Percentiles rank a stretch among this genome's conserved stretches.
phyloP scores from a whole-genome alignment of 768 basidiomycete species.

The Kwoniella europaea region DNA sequence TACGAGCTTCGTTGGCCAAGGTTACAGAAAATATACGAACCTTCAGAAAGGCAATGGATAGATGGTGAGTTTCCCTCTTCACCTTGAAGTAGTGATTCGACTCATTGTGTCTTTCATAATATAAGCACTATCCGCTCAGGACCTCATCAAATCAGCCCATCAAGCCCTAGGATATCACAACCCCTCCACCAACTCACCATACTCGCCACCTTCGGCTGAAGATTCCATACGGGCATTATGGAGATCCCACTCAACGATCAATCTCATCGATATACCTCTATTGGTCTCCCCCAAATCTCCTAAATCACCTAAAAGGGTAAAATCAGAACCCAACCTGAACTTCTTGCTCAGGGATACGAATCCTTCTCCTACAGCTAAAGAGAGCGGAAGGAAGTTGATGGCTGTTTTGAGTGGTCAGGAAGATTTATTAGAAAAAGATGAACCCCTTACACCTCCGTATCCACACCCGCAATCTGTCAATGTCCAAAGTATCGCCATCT shows the following conservation, averaged over 20 bases:
- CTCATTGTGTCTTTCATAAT: too few relatives aligned
- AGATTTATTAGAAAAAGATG: not conserved
- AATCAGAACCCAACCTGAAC: slow-evolving; percentile 10
- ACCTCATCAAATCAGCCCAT: slow-evolving; percentile 35
- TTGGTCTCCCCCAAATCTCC: slow-evolving; percentile 25
- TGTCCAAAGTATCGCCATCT: too few relatives aligned
- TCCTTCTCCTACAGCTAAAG: not conserved
- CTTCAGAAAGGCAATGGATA: slow-evolving; percentile 69
- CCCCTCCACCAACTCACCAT: slow-evolving; percentile 2
- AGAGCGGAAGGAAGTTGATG: not conserved
- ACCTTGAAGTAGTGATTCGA: not conserved
- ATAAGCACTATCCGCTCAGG: slow-evolving; percentile 29
- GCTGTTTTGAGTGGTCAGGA: not conserved
- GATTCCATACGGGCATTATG: slow-evolving; percentile 35
- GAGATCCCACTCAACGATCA: slow-evolving; percentile 27
- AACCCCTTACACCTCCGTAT: not conserved
- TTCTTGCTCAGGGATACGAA: not conserved
- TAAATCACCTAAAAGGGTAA: slow-evolving; percentile 9
- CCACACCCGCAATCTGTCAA: not conserved
- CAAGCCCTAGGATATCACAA: slow-evolving; percentile 36
- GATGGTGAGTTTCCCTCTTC: slow-evolving; percentile 57
- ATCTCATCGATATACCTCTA: slow-evolving; percentile 13
- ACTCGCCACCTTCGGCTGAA: slow-evolving; percentile 26
- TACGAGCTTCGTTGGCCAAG: slow-evolving; percentile 86
- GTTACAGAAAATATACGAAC: slow-evolving; percentile 71